These are phyloP conservation scores for Fusarium sp. DNA, from an alignment of 2,329 filamentous ascomycete genomes.

Conservation along the genomic window DNA sequence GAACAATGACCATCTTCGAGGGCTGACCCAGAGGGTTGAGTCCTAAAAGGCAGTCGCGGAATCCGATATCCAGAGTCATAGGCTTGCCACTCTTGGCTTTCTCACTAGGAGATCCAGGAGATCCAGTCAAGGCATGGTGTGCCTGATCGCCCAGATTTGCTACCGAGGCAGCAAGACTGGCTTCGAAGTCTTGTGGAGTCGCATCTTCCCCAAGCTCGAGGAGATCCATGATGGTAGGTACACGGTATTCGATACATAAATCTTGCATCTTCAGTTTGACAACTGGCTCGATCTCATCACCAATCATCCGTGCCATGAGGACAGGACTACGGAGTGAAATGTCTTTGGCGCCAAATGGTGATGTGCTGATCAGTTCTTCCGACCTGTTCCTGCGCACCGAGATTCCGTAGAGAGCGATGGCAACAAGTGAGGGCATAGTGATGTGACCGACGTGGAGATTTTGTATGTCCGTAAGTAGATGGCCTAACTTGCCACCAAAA, in stretches of 20 bases:
- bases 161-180: slow-evolving; percentile 81
- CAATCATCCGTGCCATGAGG: slow-evolving; percentile 89
- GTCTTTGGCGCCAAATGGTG: slow-evolving; percentile 46
- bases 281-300: slow-evolving; percentile 92
- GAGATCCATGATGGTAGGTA: slow-evolving; percentile 83
- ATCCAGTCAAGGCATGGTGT: slow-evolving; percentile 58
- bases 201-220: slow-evolving; percentile 76
- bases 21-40: slow-evolving; percentile 81
- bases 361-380: slow-evolving; percentile 77
- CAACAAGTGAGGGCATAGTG: slow-evolving; percentile 83
- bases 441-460: slow-evolving; percentile 83
- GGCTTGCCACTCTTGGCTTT: slow-evolving; percentile 60
- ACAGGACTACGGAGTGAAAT: slow-evolving; percentile 58
- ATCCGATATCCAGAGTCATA: slow-evolving; percentile 76
- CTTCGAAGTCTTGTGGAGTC: slow-evolving; percentile 78
- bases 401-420: slow-evolving; percentile 76
- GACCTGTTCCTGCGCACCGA: slow-evolving; percentile 71
- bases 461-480: slow-evolving; percentile 66
- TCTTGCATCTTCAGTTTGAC: slow-evolving; percentile 90
- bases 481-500: slow-evolving; percentile 76
- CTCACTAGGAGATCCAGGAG: slow-evolving; percentile 42
- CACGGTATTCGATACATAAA: slow-evolving; percentile 86
- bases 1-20: slow-evolving; percentile 81
- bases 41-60: slow-evolving; percentile 85
- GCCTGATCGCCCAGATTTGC: slow-evolving; percentile 77